phyloP scores from a whole-genome alignment of 2,329 filamentous ascomycete species.

The Aschersonia sp. region DNA sequence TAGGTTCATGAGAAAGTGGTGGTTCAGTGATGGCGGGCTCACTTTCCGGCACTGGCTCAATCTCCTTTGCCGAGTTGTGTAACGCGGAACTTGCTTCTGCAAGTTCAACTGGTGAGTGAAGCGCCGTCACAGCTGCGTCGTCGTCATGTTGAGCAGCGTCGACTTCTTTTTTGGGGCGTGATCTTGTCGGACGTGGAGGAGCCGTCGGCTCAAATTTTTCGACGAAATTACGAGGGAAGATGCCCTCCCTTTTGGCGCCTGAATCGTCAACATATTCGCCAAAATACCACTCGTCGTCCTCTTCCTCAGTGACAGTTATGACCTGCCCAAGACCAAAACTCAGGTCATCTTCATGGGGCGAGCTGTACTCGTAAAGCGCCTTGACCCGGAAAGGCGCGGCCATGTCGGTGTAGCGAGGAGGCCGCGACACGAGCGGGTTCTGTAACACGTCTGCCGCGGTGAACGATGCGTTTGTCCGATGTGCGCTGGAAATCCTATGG shows the following conservation, averaged over 20 bases:
- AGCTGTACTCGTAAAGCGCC: slow-evolving; percentile 88
- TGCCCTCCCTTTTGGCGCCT: slow-evolving; percentile 65
- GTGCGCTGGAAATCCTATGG: not conserved
- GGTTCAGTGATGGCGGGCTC: not conserved
- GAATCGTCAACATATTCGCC: slow-evolving; percentile 71
- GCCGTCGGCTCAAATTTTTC: slow-evolving; percentile 88
- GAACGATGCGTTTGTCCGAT: slow-evolving; percentile 1
- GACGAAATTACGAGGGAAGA: slow-evolving; percentile 95
- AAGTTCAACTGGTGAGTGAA: slow-evolving; percentile 13
- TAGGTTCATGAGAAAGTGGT: slow-evolving; percentile 15
- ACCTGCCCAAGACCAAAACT: slow-evolving; percentile 75
- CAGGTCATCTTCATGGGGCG: slow-evolving; percentile 88
- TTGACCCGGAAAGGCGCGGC: slow-evolving; percentile 81
- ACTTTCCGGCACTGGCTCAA: not conserved
- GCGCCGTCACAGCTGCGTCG: slow-evolving; percentile 17
- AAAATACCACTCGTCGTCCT: slow-evolving; percentile 87
- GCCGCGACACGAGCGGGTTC: slow-evolving; percentile 2
- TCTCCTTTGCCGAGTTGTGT: slow-evolving; percentile 4
- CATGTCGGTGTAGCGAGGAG: slow-evolving; percentile 35
- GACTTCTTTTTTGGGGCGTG: slow-evolving; percentile 48
- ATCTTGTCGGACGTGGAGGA: slow-evolving; percentile 69
- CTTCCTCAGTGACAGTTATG: slow-evolving; percentile 84
- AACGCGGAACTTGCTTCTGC: slow-evolving; percentile 11
- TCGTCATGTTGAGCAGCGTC: slow-evolving; percentile 14
- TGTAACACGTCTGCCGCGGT: slow-evolving; percentile 5